Evolutionary conservation across 495 filamentous ascomycete species (phyloP), one percentile per base, ranked within the genome.

Genomic region (Parathielavia appendiculata): DNA sequence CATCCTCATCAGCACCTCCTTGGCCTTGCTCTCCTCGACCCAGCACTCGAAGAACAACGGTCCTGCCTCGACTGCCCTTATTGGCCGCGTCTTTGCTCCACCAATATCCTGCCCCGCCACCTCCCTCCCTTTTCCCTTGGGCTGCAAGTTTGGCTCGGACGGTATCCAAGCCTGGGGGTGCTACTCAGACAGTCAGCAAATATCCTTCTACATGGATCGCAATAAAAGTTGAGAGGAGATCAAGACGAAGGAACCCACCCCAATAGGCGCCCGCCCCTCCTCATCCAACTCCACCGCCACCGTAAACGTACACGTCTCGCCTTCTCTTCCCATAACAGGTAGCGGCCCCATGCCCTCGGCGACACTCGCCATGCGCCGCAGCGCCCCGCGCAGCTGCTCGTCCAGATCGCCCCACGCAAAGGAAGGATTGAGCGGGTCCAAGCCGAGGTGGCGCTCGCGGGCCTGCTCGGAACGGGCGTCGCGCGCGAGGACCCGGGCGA

Each of bases 231-330:
- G 11, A 26, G 12, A 20, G 46, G 10, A 41, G n/a, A 40, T 32
- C 9, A 7, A 54, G 30, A n/a, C 7, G n/a, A 32, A 46, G 26
- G 43, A 16, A 73, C 74, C 67, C 74, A 77, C 83, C 41, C 84
- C 84, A 61, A 91, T 83, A n/a, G 91, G 93, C 20, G 87, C 82
- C 40, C 85, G 77, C 3, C 81, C 81, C 48, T 89, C 83, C 51
- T 89, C 85, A 38, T 84, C 81, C 59, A 96, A 75, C 73, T 97
- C 93, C 30, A 96, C 85, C 35, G 86, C 89, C 26, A 97, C 76
- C 14, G 90, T 96, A 66, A 90, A 97, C 17, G 87, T 88, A 71
- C 91, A 95, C 58, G 86, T 41, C 52, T 10, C 40, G 11, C n/a
- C 47, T 7, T 50, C 23, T 16, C 47, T 17, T 1, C n/a, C 47